These are phyloP conservation scores for Wickerhamomyces chambardii DNA, from an alignment of 805 yeast species.

Conservation along the genomic window DNA sequence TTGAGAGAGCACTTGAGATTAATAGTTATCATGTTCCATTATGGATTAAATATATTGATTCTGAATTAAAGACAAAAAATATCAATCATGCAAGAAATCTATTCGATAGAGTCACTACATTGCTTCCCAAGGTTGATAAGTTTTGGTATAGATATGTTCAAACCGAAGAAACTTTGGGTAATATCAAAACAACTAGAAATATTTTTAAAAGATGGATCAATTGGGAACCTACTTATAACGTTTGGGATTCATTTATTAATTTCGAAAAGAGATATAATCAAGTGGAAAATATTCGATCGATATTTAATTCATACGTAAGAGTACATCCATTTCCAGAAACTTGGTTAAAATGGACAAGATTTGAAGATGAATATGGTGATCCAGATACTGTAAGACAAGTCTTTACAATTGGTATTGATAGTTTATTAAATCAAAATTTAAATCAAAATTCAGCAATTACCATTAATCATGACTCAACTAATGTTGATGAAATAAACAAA, in stretches of 20 bases:
- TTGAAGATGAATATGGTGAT: constrained; percentile 50
- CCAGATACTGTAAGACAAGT: constrained; percentile 46
- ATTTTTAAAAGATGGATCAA: constrained; percentile 74
- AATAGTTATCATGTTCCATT: constrained; percentile 69
- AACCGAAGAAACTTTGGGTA: constrained; percentile 71
- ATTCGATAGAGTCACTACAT: constrained; percentile 65
- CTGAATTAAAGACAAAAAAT: constrained; percentile 63
- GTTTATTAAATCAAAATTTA: no score
- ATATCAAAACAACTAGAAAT: constrained; percentile 48
- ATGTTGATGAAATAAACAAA: constrained; percentile 19
- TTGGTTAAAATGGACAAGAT: constrained; percentile 72
- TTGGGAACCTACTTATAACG: constrained; percentile 61
- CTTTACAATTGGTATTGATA: constrained; percentile 58
- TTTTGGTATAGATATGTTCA: constrained; percentile 80
- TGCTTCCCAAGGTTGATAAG: constrained; percentile 74
- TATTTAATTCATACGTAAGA: constrained; percentile 48
- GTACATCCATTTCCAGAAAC: constrained; percentile 42
- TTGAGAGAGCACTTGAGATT: constrained; percentile 79
- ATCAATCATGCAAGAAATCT: constrained; percentile 86
- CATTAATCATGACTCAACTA: constrained; percentile 8
- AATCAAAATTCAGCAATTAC: no score
- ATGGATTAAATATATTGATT: constrained; percentile 79
- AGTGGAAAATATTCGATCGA: constrained; percentile 42
- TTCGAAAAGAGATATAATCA: constrained; percentile 66
- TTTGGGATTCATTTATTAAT: constrained; percentile 68